A percentile compares a stretch with the other conserved stretches of the same genome.
These are phyloP conservation scores for Coniochaeta ligniaria DNA, from an alignment of 2,329 filamentous ascomycete genomes.

Conservation along the genomic window DNA sequence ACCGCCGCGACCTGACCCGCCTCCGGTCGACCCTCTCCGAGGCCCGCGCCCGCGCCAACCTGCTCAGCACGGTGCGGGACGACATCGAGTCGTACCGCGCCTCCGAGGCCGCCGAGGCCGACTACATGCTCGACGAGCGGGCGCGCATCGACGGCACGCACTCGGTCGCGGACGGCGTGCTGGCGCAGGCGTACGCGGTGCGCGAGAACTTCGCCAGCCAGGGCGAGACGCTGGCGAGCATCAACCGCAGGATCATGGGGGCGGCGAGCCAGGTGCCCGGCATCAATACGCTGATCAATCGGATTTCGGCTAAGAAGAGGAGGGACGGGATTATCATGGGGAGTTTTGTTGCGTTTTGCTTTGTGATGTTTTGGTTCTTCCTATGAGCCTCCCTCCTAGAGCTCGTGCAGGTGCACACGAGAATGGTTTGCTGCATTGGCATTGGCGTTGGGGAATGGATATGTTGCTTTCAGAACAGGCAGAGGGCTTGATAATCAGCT, in stretches of 20 bases:
- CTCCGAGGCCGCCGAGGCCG: constrained; percentile 79
- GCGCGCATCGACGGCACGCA: constrained; percentile 81
- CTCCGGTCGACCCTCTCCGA: constrained; percentile 67
- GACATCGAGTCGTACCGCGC: constrained; percentile 87
- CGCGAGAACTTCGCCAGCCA: constrained; percentile 87
- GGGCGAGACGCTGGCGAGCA: constrained; percentile 78
- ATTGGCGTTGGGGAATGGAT: constrained; percentile 1
- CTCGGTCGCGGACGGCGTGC: constrained; percentile 78
- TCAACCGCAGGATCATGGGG: constrained; percentile 83
- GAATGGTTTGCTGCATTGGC: neutral
- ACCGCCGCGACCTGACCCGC: constrained; percentile 73
- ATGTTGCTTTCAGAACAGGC: neutral
- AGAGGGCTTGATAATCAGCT: neutral
- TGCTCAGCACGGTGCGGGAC: constrained; percentile 81
- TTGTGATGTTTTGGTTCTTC: constrained; percentile 77
- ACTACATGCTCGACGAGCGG: constrained; percentile 95
- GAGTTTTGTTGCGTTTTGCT: constrained; percentile 84
- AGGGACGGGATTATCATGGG: constrained; percentile 93
- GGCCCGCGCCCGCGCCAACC: constrained; percentile 79
- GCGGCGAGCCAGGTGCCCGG: constrained; percentile 90
- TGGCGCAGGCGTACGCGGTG: constrained; percentile 93
- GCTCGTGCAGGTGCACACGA: neutral
- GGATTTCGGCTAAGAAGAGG: constrained; percentile 91
- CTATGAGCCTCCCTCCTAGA: constrained; percentile 34
- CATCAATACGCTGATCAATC: constrained; percentile 82